Percentiles rank a stretch among this genome's conserved stretches.
Evolutionary conservation across 164 flowering plant genomes (phyloP).

Genomic region (Amborella trichopoda): DNA sequence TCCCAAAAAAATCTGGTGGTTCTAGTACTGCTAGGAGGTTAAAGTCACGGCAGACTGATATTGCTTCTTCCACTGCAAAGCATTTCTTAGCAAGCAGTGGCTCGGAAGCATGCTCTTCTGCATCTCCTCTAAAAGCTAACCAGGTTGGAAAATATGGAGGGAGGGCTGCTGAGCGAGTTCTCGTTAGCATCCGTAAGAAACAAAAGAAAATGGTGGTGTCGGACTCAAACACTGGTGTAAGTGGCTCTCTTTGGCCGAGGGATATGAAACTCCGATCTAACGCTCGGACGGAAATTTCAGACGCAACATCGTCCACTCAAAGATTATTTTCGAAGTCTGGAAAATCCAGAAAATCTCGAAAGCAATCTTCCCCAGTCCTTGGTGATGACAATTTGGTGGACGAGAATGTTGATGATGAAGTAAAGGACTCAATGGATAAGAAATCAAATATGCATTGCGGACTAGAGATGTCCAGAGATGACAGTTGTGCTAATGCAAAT

Average conservation of each 20-base stretch:
- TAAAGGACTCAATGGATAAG: conserved; percentile 21
- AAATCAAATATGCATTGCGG: no score
- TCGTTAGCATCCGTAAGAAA: conserved; percentile 48
- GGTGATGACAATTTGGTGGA: conserved; percentile 15
- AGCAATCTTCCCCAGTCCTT: conserved; percentile 24
- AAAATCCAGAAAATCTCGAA: conserved; percentile 32
- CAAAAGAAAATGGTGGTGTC: conserved; percentile 59
- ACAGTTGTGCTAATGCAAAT: conserved; percentile 62
- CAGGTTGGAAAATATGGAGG: conserved; percentile 35
- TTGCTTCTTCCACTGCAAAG: conserved; percentile 73
- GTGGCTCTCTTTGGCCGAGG: conserved; percentile 29
- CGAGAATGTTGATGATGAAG: conserved; percentile 19
- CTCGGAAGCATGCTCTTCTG: conserved; percentile 45
- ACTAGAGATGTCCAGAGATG: conserved; percentile 35
- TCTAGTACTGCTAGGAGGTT: conserved; percentile 26
- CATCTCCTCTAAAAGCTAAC: conserved; percentile 35
- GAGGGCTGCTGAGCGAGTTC: conserved; percentile 65
- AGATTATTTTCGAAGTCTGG: conserved; percentile 34
- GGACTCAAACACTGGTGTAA: conserved; percentile 61
- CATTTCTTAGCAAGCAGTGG: conserved; percentile 64
- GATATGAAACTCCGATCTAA: conserved; percentile 49
- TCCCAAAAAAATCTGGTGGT: conserved; percentile 32
- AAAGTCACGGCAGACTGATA: conserved; percentile 67
- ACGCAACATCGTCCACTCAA: conserved; percentile 43
- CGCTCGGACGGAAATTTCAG: conserved; percentile 49